Evolutionary conservation across 2,329 filamentous ascomycete genomes (phyloP), one percentile per base, ranked within the genome.

Genomic region (Diaporthe vexans): DNA sequence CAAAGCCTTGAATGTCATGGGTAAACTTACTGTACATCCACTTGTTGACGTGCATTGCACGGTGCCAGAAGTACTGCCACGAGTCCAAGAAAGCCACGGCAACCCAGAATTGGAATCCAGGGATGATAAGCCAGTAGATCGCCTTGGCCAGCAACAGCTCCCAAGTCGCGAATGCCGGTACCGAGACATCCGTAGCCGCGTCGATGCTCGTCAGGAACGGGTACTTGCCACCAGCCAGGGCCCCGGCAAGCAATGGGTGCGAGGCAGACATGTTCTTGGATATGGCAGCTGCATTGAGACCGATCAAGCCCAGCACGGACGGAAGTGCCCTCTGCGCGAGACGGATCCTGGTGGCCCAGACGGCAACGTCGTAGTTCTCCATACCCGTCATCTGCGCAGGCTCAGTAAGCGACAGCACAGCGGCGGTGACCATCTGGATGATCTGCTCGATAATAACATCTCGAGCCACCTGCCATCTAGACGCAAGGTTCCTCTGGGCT

Each of bases 11-110:
- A 52, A 71, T 1, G 35, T 26, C 43, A 58, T 9, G 29, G 52
- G 73, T 24, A 52, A 74, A 90, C 94, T 84, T 88, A 97, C 94
- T 93, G 88, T 98, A 98, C 79, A 99, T 89, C 94, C 94, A 98
- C 84, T 94, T 95, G 86, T 98, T 98, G 87, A 97, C 89, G 85
- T 99, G 97, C 97, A 99, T 99, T 74, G 93, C 90, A 52, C 97
- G 94, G 84, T 99, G 97, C 79, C 96, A 89, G 85, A 98, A 98
- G 86, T 99, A 99, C 83, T 99, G 96, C 97, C 97, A 99, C 58
- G 95, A 97, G 84, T 99, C 97, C 78, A 98, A 90, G 77, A 97
- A 87, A 77, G 91, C 85, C 75, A 96, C 89, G 33, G 92, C 97
- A 67, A 94, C 80, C 74, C 90, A 85, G 81, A 98, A 94, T 82